phyloP scores from a whole-genome alignment of 139 green algal species.

The Pleodorina starrii region DNA sequence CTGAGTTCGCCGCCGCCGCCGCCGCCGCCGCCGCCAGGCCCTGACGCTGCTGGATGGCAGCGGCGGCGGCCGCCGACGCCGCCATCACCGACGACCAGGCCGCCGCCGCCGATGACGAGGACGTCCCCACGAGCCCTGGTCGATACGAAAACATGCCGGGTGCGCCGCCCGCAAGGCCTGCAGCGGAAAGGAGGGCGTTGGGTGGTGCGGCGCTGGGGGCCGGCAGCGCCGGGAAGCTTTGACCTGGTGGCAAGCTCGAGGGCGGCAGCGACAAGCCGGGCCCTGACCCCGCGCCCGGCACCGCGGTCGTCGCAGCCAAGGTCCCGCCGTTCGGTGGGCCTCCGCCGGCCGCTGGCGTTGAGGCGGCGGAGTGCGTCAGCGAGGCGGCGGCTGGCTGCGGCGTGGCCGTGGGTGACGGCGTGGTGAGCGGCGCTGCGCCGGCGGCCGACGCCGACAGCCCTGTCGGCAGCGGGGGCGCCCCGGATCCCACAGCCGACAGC shows the following conservation, averaged over 20 bases:
- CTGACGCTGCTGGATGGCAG: background rate
- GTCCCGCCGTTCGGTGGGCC: background rate
- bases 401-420: background rate
- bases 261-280: background rate
- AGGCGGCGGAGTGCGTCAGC: background rate
- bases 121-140: background rate
- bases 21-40: background rate
- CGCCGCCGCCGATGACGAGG: background rate
- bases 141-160: no score
- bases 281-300: background rate
- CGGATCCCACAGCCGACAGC: background rate
- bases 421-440: background rate
- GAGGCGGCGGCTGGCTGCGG: background rate
- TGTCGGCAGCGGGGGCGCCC: background rate
- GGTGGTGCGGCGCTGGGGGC: background rate
- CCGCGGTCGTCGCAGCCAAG: background rate
- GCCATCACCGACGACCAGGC: constrained; percentile 1
- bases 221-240: background rate
- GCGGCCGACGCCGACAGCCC: no score
- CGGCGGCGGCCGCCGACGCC: background rate
- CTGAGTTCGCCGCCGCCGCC: background rate
- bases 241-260: background rate
- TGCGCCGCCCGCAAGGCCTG: no score
- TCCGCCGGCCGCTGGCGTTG: background rate
- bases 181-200: background rate